Percentiles rank a stretch among this genome's conserved stretches.
phyloP scores from a whole-genome alignment of 1,139 yeast species.

The Pneumocystis oryctolagi region DNA sequence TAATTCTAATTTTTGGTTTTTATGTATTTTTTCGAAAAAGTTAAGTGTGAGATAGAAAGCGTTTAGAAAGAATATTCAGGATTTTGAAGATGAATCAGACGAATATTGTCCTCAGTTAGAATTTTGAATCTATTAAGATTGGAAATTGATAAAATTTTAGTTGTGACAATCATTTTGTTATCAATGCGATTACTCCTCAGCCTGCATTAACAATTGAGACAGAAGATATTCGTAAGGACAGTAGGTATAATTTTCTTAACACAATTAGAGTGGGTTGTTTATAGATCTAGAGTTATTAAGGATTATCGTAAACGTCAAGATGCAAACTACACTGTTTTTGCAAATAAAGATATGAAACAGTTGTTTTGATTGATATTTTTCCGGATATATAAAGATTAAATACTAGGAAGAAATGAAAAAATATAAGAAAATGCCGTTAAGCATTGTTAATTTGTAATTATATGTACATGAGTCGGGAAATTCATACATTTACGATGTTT shows the following conservation, averaged over 20 bases:
- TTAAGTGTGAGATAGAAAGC: conserved; percentile 18
- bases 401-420: background rate
- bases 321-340: background rate
- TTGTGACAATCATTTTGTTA: conserved; percentile 27
- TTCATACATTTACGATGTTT: background rate
- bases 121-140: background rate
- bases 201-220: conserved; percentile 9
- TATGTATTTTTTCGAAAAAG: background rate
- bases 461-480: background rate
- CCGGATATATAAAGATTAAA: background rate
- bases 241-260: background rate
- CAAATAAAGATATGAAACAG: background rate
- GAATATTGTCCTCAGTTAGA: conserved; percentile 24
- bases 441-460: background rate
- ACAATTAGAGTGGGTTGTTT: background rate
- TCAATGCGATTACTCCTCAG: conserved; percentile 20
- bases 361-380: background rate
- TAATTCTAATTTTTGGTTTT: background rate
- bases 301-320: background rate
- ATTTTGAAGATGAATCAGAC: conserved; percentile 26
- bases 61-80: conserved; percentile 23
- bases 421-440: background rate
- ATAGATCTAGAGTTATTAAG: background rate
- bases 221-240: conserved; percentile 9
- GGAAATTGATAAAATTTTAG: background rate